Base-by-base conservation (phyloP, 805 yeast genomes). In the Suhomyces xylopsoci region DNA sequence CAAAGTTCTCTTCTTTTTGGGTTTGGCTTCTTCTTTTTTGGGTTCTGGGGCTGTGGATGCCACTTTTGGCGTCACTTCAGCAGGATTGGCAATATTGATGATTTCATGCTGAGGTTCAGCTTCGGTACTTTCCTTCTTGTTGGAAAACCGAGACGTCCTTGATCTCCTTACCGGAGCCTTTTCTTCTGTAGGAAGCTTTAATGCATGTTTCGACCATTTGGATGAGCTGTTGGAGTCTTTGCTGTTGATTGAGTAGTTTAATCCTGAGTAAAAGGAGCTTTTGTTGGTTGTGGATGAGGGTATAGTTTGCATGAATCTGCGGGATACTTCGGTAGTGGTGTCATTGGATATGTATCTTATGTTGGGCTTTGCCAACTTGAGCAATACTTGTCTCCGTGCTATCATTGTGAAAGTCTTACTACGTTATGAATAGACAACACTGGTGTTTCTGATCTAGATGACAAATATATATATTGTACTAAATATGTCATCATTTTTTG, bases 1-100 rank as follows among this genome's bases (percentile, higher is more conserved):
- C 53, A 94, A 75, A 22, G 82, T 79, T 74, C 94, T 83, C 70
- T 92, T 68, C 54, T 70, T 68, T 51, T 68, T 66, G 14, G 60
- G 60, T 19, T 58, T 55, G 15, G 53, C 25, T 4, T 51, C 28
- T 40, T 51, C 51, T 5, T 48, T 34, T 34, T 42, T 43, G 6
- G 48, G 26, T 42, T 56, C 53, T 25, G 55, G 51, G 7, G 45
- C 34, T 10, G 59, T 45, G 15, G 54, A 14, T 6, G 53, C 50
- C 15, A 41, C 55, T 40, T 34, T 48, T 22, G 47, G 46, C 42
- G 54, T 48, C 15, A 56, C 45, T 15, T 40, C 44, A 7, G 59
- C 48, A 1, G 50, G 20, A 8, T 53, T 42, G 19, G 62, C 19
- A 5, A 38, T 38, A 19, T 38, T 38, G 42, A 38, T 38, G n/a